phyloP scores from a whole-genome alignment of 1,139 yeast genomes.

The Nematodospora anomalae region DNA sequence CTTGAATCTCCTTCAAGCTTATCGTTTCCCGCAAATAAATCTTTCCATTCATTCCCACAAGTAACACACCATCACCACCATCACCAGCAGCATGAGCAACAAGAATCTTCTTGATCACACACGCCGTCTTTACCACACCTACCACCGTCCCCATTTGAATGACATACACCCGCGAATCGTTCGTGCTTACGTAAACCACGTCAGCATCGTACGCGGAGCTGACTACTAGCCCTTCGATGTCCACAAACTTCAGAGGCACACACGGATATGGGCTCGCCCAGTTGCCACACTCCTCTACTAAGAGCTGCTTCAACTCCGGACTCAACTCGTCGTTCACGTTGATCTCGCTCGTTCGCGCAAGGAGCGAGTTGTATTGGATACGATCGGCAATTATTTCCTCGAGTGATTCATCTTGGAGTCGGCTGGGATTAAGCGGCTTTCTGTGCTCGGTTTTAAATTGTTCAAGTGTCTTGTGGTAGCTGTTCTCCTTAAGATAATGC shows the following conservation, averaged over 20 bases:
- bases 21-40: constrained; percentile 8
- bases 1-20: constrained; percentile 14
- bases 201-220: constrained; percentile 20
- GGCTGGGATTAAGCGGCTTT: constrained; percentile 25
- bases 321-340: constrained; percentile 12
- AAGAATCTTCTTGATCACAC: constrained; percentile 36
- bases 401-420: constrained; percentile 42
- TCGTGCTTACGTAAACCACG: constrained; percentile 26
- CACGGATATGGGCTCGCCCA: constrained; percentile 40
- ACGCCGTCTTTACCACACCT: constrained; percentile 2
- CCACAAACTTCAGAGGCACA: constrained; percentile 9
- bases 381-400: constrained; percentile 55
- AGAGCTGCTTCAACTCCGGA: constrained; percentile 13
- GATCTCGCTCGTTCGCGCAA: constrained; percentile 12
- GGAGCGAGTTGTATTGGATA: constrained; percentile 28
- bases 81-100: too few relatives aligned
- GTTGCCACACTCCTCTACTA: constrained; percentile 26
- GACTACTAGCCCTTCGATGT: constrained; percentile 24
- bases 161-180: constrained; percentile 25
- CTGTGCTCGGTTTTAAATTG: constrained; percentile 51
- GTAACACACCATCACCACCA: constrained; percentile 20
- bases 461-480: constrained; percentile 44
- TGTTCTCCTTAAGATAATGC: constrained; percentile 51
- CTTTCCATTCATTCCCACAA: constrained; percentile 45
- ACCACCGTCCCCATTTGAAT: constrained; percentile 15